Conservation (phyloP, 495 filamentous ascomycete species). For the Recurvomyces mirabilis region DNA sequence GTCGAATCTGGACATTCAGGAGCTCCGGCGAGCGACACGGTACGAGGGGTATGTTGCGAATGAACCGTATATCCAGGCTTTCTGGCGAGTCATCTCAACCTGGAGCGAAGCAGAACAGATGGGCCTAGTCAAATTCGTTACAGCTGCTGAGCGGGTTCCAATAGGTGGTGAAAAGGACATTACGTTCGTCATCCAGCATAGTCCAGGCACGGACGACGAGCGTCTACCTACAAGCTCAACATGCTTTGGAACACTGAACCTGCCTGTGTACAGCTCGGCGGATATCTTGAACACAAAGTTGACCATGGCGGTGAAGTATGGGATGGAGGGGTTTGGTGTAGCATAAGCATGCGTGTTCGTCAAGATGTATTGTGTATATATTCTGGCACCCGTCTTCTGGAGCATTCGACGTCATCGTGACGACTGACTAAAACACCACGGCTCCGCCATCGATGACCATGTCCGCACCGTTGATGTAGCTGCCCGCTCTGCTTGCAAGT, state of each 20-base stretch:
- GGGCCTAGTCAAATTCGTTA: constrained; percentile 83
- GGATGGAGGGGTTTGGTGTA: constrained; percentile 69
- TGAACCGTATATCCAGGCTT: constrained; percentile 58
- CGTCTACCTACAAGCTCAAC: constrained; percentile 72
- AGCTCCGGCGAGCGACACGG: constrained; percentile 53
- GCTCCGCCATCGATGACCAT: constrained; percentile 45
- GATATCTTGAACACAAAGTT: constrained; percentile 64
- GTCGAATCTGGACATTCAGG: constrained; percentile 59
- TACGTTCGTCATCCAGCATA: constrained; percentile 71
- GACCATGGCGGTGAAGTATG: constrained; percentile 71
- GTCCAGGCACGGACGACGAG: constrained; percentile 37
- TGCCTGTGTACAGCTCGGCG: constrained; percentile 68
- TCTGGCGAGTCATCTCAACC: constrained; percentile 66
- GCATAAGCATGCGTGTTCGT: constrained; percentile 14
- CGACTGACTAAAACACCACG: constrained; percentile 6
- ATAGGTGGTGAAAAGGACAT: constrained; percentile 70
- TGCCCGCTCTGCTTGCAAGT: constrained; percentile 50
- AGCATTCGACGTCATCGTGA: too few relatives aligned
- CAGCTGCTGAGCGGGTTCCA: constrained; percentile 80
- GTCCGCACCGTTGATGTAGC: constrained; percentile 57
- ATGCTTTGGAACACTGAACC: constrained; percentile 74
- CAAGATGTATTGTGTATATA: too few relatives aligned
- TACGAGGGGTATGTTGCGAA: constrained; percentile 63
- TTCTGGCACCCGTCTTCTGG: too few relatives aligned
- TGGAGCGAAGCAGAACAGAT: constrained; percentile 57